Evolutionary conservation across 2,329 filamentous ascomycete genomes (phyloP), one percentile per base, ranked within the genome.

Genomic region (Mycocentrospora acerina): DNA sequence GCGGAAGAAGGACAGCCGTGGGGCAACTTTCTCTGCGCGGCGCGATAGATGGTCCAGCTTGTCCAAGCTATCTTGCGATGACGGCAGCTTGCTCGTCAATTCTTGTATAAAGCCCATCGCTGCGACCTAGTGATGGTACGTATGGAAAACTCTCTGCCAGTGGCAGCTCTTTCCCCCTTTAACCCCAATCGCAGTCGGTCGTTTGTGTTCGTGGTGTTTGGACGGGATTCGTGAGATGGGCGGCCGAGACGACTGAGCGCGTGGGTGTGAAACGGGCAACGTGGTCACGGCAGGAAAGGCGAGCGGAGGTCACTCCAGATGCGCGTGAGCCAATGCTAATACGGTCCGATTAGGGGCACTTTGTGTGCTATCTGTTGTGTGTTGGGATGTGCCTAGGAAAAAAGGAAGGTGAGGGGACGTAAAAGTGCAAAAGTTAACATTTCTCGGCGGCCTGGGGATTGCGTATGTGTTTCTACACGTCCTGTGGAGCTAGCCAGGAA

Each of bases 1-100:
- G 56, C 84, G 79, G 68, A 97, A 88, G 69, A 96, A 94, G 46
- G 86, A 85, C 59, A 94, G 75, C 58, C 75, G 74, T 13, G 79
- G 72, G 7, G 69, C 59, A 9, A 67, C 52, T 48, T 70, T 69
- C 40, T 71, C 70, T 34, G 67, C 63, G 24, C 66, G 70, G 49
- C 60, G 66, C 42, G 64, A 68, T 38, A 71, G 44, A 35, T 70
- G 65, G 43, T 74, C 70, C 31, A 73, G 57, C 32, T 69, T 71
- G 19, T 74, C 70, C 19, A 71, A 50, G 37, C 34, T 55, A 37
- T 60, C 59, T 40, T 70, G 65, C 26, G 71, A 55, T 19, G 71
- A 68, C 22, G 72, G 73, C 45, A 76, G 51, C 49, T 70, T 68
- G 62, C 72, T 71, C 40, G 66, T 64, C 29, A 75, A 51, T 46